Evolutionary conservation across 2,329 filamentous ascomycete genomes (phyloP), one percentile per base, ranked within the genome.

Genomic region (Periglandula ipomoeae): DNA sequence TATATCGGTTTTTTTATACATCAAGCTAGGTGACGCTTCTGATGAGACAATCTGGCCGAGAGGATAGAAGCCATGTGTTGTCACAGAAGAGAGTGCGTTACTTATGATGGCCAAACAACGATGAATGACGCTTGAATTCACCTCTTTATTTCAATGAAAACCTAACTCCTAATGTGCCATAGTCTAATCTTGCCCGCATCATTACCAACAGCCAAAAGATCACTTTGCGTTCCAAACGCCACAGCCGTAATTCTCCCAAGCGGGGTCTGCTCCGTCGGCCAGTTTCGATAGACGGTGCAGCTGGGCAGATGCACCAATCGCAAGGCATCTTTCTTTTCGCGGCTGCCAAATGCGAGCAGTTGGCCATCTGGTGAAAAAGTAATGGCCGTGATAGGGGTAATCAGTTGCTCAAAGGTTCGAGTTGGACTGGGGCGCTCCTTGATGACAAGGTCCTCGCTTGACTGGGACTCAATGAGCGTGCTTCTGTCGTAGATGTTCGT

Each of bases 231-330:
- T 19, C 78, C 77, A 62, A 88, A 85, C 3, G 86, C 83, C 51
- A 89, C 79, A 1, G 81, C 75, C 2, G 87, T 87, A 55, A 97
- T 82, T 51, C 89, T 77, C 0, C 93, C 93, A 52, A 98, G 68
- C 1, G 90, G 89, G 49, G 93, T 98, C 64, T 86, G 84, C 54
- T 82, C 80, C 47, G 91, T 98, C 22, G 93, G 93, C 93, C 93
- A 98, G 68, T 98, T 98, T 60, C 84, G 82, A 74, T 93, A 98
- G 19, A 97, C 88, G 1, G 89, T 95, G 65, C 89, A 95, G 57
- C 81, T 90, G 0, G 91, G 90, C 56, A 98, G 70, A 66, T 98
- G 93, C 27, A 91, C 89, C 55, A 98, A 70, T 60, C 86, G 78
- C 64, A 98, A 70, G 0, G 90, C 88, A 68, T 96, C 89, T 63